Evolutionary conservation across 2,329 filamentous ascomycete species (phyloP), one percentile per base, ranked within the genome.

Genomic region (Colletotrichum tofieldiae): DNA sequence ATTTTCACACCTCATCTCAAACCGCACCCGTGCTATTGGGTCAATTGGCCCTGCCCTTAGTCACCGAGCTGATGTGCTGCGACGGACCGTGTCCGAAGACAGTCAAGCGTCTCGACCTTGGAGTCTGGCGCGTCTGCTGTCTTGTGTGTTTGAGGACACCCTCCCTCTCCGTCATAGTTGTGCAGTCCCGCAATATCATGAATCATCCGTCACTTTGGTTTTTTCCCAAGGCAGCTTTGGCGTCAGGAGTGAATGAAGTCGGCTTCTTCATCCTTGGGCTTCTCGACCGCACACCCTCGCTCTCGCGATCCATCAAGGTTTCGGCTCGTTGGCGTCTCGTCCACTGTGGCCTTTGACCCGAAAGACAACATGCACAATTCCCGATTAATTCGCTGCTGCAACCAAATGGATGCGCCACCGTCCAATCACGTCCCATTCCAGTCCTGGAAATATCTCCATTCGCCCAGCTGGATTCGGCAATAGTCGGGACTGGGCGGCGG

Each of bases 1-100:
- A 55, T 72, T 72, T 72, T 72, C 65, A 68, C 58, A 52, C 65
- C 52, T 72, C 69, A 59, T 72, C 69, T 72, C 65, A 72, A 72
- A 72, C 65, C 51, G 65, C 65, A 67, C 51, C 69, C 58, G 69
- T 72, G 65, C 65, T 52, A 68, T 64, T 71, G 65, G 51, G 58
- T 68, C 59, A 59, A 72, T 63, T 64, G 58, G 11, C 26, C 29
- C 51, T 59, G 35, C n/a, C 52, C 51, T 72, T 71, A 71, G 68
- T 71, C 64, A 71, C 49, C 26, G 20, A 20, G 29, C 64, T 43
- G 20, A n/a, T 29, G 32, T 45, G 49, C 32, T 20, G 41, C 45
- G n/a, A 49, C 64, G 68, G 64, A 71, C 55, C 56, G 64, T 72
- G 58, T 58, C 69, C 69, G 65, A 59, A 63, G 56, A 7, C 49